A percentile compares a stretch with the other conserved stretches of the same genome.
phyloP scores from a whole-genome alignment of 2,329 filamentous ascomycete species.

The Coniochaeta sp. region DNA sequence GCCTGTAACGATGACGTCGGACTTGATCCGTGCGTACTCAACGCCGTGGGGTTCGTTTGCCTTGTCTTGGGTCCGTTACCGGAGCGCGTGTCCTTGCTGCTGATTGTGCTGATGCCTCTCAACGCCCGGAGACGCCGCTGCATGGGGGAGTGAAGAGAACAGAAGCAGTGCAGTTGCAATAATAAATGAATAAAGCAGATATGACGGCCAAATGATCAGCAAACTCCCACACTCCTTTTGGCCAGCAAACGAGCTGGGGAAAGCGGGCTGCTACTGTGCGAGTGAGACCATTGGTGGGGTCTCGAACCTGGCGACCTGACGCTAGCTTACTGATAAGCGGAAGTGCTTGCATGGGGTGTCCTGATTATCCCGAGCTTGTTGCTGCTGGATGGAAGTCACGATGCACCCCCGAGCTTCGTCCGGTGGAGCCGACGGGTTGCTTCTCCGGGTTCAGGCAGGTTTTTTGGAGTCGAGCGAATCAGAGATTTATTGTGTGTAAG shows the following conservation, averaged over 20 bases:
- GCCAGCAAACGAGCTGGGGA: neutral
- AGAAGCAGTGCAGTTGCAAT: neutral
- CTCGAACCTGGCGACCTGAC: no score
- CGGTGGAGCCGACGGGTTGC: neutral
- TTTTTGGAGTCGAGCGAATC: no score
- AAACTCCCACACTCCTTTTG: neutral
- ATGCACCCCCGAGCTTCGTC: neutral
- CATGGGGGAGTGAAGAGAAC: neutral
- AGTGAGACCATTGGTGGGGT: neutral
- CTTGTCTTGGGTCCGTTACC: no score
- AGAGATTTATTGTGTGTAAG: no score
- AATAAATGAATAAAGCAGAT: neutral
- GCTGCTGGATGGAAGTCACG: neutral
- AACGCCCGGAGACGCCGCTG: neutral
- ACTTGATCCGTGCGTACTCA: neutral
- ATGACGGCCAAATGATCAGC: neutral
- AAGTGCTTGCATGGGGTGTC: neutral
- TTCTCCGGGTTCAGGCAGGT: no score
- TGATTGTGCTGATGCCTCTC: no score
- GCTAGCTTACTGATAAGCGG: neutral
- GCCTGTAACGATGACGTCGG: neutral
- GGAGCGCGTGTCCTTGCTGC: no score
- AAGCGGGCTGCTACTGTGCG: neutral
- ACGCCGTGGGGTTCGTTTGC: neutral
- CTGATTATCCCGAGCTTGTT: neutral